Percentiles rank a stretch among this genome's conserved stretches.
Evolutionary conservation across 345 rosid species (phyloP).

Genomic region (Eucalyptus curtisii): DNA sequence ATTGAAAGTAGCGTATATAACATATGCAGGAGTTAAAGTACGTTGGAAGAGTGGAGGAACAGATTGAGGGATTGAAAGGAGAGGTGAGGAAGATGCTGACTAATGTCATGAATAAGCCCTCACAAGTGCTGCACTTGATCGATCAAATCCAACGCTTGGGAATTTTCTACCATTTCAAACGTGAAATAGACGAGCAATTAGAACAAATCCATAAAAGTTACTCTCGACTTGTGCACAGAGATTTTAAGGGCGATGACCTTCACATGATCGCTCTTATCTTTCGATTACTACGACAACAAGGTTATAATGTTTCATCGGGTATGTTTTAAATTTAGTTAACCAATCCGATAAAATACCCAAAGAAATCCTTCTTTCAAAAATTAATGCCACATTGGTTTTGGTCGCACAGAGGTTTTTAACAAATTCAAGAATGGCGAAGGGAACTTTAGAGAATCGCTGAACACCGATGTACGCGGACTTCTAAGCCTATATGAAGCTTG

Average conservation of each 20-base stretch:
- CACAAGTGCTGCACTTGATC: conserved; percentile 1
- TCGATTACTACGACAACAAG: not conserved
- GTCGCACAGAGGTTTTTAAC: not conserved
- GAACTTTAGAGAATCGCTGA: not conserved
- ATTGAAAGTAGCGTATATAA: not conserved
- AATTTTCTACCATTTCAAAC: conserved; percentile 28
- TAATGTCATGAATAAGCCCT: not conserved
- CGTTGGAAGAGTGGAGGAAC: not conserved
- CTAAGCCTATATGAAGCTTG: not conserved
- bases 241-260: not conserved
- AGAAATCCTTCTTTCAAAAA: no score
- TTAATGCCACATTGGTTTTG: not conserved
- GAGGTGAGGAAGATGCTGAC: conserved; percentile 1
- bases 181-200: not conserved
- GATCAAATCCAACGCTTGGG: conserved; percentile 25
- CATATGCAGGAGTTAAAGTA: not conserved
- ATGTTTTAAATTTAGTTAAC: not conserved
- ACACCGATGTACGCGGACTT: not conserved
- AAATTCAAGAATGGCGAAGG: not conserved
- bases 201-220: not conserved
- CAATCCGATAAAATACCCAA: no score
- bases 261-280: not conserved
- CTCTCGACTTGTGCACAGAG: not conserved
- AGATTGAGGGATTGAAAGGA: not conserved
- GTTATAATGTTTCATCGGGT: not conserved